Evolutionary conservation across 2,329 filamentous ascomycete genomes (phyloP), one percentile per base, ranked within the genome.

Genomic region (Triangularia setosa): DNA sequence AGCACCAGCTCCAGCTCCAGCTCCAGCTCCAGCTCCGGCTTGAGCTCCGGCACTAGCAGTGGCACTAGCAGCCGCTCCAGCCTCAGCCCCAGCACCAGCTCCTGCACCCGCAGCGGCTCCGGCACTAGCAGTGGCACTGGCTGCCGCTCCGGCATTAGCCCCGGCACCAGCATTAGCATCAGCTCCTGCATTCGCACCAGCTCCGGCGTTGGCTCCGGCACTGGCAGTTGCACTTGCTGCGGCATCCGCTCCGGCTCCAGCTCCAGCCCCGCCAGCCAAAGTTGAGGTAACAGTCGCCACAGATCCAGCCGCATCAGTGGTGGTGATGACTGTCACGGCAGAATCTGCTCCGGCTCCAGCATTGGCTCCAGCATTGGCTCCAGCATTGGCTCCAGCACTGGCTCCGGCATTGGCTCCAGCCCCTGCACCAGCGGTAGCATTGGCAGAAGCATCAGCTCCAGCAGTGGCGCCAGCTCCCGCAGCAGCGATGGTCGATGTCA

Each of bases 401-500:
- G 55, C 55, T 30, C 27, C 59, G 8, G 33, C 58, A 7, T 25
- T 25, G 23, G 58, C 58, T 4, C 30, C 28, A 3, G 28, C 56
- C 1, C 56, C 56, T 11, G 28, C 56, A 21, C 27, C 14, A 28
- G n/a, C n/a, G n/a, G n/a, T n/a, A n/a, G n/a, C n/a, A n/a, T n/a
- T n/a, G 14, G 57, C 33, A 12, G 18, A 18, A 5, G 57, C 57
- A 24, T 18, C 57, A 16, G 21, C 57, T 14, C 57, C 57, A n/a
- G n/a, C n/a, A 52, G 58, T 33, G 21, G 23, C 25, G 23, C 35
- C n/a, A 30, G 58, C 58, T 4, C 60, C 54, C 14, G 62, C 30
- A 2, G 18, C 30, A 1, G 60, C 44, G 3, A 66, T 9, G 1
- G 65, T 62, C 3, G 64, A 63, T 2, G 63, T 65, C n/a, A 68